Evolutionary conservation across 192 early-diverging fungal genomes (phyloP), one percentile per base, ranked within the genome.

Genomic region (Allomyces macrogynus): DNA sequence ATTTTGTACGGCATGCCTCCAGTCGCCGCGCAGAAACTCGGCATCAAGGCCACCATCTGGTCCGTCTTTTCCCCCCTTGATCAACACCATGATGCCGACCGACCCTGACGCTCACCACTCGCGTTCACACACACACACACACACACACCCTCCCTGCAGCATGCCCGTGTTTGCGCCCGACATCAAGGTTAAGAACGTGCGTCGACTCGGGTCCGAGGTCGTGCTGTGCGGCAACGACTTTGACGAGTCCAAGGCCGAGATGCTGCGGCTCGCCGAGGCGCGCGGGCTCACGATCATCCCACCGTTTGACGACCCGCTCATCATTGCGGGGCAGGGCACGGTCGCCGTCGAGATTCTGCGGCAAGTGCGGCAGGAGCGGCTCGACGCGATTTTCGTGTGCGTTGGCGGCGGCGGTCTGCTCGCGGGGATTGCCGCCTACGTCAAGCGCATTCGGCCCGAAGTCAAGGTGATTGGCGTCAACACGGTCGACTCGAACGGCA

Each of bases 251-350:
- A 97, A 97, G 76, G 67, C 66, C 0, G 91, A 96, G 70, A 89
- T 90, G 73, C 74, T 73, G 66, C 73, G 90, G 43, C 74, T 97
- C 62, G 74, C 78, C 10, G 71, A 77, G 63, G 66, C 88, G 22
- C 77, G 87, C 24, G 84, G 88, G 10, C 81, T 87, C 57, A 89
- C 86, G 65, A 88, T 95, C 72, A 96, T 99, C 69, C 94, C 92
- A 14, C 96, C 96, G 5, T 99, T 90, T 71, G 94, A 99, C 73
- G 93, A 97, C 66, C 96, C 94, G 12, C 84, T 87, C 70, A 94
- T 99, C 22, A 97, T 97, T 73, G 96, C 96, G 18, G 96, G 96
- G 5, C 96, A 99, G 76, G 96, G 95, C 44, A 98, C 95, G 12
- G 86, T 95, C 54, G 95, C 80, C n/a, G 78, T 93, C 65, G 95